These are phyloP conservation scores for Phyllosticta citribraziliensis DNA, from an alignment of 2,329 filamentous ascomycete species.

Conservation along the genomic window DNA sequence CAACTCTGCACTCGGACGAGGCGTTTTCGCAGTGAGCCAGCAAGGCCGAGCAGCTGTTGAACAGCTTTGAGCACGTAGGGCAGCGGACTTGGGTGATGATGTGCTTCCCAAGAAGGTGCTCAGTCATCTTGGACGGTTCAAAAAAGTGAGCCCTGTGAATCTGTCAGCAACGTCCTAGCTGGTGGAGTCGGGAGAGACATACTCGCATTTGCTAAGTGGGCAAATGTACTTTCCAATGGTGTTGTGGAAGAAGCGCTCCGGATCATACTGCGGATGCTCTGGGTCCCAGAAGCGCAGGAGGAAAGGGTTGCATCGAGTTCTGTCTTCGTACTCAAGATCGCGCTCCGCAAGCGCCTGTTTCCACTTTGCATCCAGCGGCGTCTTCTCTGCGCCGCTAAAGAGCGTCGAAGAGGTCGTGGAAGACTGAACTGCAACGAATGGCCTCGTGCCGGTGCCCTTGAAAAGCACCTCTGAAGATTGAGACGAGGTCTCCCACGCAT, in stretches of 20 bases:
- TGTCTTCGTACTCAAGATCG: slow-evolving; percentile 19
- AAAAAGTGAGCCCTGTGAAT: not conserved
- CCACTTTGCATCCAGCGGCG: slow-evolving; percentile 20
- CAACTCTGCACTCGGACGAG: slow-evolving; percentile 23
- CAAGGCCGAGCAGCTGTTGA: slow-evolving; percentile 27
- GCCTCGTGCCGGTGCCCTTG: slow-evolving; percentile 22
- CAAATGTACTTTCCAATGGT: slow-evolving; percentile 42
- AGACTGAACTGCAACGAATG: slow-evolving; percentile 18
- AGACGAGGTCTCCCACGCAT: not conserved
- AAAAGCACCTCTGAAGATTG: slow-evolving; percentile 19
- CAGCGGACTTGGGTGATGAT: slow-evolving; percentile 27
- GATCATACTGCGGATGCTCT: slow-evolving; percentile 37
- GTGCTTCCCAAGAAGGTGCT: slow-evolving; percentile 29
- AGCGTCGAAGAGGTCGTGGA: slow-evolving; percentile 13
- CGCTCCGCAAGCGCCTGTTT: slow-evolving; percentile 18
- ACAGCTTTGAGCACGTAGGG: slow-evolving; percentile 31
- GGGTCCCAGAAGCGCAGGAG: slow-evolving; percentile 41
- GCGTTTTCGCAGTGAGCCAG: slow-evolving; percentile 32
- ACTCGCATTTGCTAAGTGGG: slow-evolving; percentile 44
- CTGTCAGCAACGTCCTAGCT: not conserved
- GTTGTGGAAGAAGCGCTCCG: slow-evolving; percentile 37
- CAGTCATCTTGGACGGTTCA: slow-evolving; percentile 18
- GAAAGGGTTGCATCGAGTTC: slow-evolving; percentile 30
- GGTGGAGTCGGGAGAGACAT: slow-evolving; percentile 15
- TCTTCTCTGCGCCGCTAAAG: slow-evolving; percentile 27